Evolutionary conservation across 2,329 filamentous ascomycete genomes (phyloP).

Genomic region (Cyphellophora attinorum): DNA sequence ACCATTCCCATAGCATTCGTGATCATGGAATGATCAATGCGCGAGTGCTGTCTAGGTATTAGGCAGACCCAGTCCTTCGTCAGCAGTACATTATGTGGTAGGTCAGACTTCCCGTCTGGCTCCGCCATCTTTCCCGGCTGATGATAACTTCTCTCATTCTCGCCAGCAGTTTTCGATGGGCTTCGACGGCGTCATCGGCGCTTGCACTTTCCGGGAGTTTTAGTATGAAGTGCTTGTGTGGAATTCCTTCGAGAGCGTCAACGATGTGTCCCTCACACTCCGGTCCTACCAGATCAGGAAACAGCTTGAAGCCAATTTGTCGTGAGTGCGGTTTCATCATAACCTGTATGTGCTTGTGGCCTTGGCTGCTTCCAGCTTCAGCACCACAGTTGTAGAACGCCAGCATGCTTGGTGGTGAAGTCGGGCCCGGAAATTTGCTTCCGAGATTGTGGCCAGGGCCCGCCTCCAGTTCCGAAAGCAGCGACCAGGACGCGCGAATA

Average conservation of each 20-base stretch:
- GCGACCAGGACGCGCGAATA: conserved; percentile 27
- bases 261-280: conserved; percentile 8
- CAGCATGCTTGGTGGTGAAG: conserved; percentile 18
- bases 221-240: conserved; percentile 21
- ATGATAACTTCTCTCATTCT: conserved; percentile 8
- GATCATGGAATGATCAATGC: conserved; percentile 12
- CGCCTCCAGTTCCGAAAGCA: conserved; percentile 23
- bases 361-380: conserved; percentile 32
- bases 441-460: too few species aligned
- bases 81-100: conserved; percentile 21
- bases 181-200: conserved; percentile 7
- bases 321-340: conserved; percentile 23
- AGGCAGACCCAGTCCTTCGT: conserved; percentile 21
- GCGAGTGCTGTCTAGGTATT: conserved; percentile 12
- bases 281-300: conserved; percentile 17
- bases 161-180: conserved; percentile 15
- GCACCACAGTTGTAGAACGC: conserved; percentile 38
- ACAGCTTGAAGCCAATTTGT: conserved; percentile 14
- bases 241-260: conserved; percentile 13
- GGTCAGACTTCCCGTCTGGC: conserved; percentile 7
- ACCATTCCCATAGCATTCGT: conserved; percentile 20
- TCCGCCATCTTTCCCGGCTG: conserved; percentile 10
- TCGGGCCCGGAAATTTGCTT: conserved; percentile 20
- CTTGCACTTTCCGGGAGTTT: conserved; percentile 13
- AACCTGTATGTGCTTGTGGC: conserved; percentile 38